These are phyloP conservation scores for Phialemonium atrogriseum DNA, from an alignment of 2,329 filamentous ascomycete species.

Conservation along the genomic window DNA sequence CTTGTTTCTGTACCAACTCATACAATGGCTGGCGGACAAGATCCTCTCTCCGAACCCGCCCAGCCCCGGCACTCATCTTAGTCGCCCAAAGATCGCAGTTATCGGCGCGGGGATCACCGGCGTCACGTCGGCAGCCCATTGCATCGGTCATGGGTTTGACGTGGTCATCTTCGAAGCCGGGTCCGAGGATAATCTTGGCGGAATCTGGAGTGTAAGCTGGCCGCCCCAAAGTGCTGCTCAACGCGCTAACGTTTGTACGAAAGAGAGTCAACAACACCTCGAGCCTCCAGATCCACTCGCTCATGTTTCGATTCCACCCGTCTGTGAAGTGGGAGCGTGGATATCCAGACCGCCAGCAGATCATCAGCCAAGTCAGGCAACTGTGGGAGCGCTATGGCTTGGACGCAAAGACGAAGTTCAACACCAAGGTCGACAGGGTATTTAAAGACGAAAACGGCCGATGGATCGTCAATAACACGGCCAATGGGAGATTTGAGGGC, in stretches of 20 bases:
- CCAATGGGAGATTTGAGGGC: conserved; percentile 68
- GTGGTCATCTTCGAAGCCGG: conserved; percentile 72
- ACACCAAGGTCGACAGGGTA: conserved; percentile 59
- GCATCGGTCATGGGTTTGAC: conserved; percentile 78
- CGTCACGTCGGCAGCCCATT: conserved; percentile 72
- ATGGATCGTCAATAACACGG: conserved; percentile 70
- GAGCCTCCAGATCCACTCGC: conserved; percentile 71
- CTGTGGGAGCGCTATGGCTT: conserved; percentile 72
- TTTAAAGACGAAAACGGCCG: conserved; percentile 59
- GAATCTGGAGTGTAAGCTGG: conserved; percentile 68
- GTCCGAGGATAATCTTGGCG: conserved; percentile 56
- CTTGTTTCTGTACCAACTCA: conserved; percentile 53
- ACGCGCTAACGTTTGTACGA: no score
- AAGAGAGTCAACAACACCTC: conserved; percentile 78
- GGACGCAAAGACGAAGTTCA: conserved; percentile 62
- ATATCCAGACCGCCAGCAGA: conserved; percentile 72
- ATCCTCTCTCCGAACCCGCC: conserved; percentile 65
- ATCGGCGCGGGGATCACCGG: conserved; percentile 67
- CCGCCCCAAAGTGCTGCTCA: no score
- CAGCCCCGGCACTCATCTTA: conserved; percentile 44
- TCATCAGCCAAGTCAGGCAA: conserved; percentile 60
- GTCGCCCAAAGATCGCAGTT: conserved; percentile 57
- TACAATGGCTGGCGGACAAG: conserved; percentile 56
- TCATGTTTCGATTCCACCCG: conserved; percentile 86
- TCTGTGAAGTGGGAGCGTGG: conserved; percentile 65